These are phyloP conservation scores for Myxozyma melibiosi DNA, from an alignment of 805 yeast genomes.

Conservation along the genomic window DNA sequence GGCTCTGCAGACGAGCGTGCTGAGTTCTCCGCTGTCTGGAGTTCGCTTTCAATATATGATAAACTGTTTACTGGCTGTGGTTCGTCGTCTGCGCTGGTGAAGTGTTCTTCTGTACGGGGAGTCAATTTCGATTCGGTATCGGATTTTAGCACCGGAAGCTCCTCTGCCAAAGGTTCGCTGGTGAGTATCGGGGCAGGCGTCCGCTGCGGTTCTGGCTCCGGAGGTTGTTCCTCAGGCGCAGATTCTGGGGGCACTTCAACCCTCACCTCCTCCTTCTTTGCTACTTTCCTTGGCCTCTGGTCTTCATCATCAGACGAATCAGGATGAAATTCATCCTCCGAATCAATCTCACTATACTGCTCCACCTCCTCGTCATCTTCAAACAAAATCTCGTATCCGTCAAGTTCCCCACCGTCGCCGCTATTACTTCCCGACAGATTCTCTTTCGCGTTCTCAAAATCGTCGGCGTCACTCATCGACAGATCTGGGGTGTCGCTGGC, in stretches of 20 bases:
- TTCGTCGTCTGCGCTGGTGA: no score
- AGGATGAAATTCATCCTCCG: not conserved
- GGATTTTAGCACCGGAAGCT: no score
- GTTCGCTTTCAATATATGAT: no score
- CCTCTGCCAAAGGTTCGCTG: no score
- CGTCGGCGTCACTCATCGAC: not conserved
- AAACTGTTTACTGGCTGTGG: no score
- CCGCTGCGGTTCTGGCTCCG: not conserved
- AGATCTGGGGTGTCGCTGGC: constrained; percentile 3
- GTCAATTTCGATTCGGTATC: no score
- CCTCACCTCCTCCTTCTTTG: not conserved
- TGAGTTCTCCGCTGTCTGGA: no score
- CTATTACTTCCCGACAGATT: not conserved
- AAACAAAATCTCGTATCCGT: constrained; percentile 19
- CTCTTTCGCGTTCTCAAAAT: not conserved
- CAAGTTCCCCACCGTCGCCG: not conserved
- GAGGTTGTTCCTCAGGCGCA: not conserved
- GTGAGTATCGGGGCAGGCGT: no score
- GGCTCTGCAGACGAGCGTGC: no score
- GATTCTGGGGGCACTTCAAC: no score
- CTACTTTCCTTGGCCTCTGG: not conserved
- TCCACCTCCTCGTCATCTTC: constrained; percentile 21
- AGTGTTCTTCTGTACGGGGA: no score
- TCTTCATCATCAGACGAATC: not conserved
- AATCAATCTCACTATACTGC: constrained; percentile 12